Evolutionary conservation across 129 eudicot species (phyloP).

Genomic region (Flaveria robusta): DNA sequence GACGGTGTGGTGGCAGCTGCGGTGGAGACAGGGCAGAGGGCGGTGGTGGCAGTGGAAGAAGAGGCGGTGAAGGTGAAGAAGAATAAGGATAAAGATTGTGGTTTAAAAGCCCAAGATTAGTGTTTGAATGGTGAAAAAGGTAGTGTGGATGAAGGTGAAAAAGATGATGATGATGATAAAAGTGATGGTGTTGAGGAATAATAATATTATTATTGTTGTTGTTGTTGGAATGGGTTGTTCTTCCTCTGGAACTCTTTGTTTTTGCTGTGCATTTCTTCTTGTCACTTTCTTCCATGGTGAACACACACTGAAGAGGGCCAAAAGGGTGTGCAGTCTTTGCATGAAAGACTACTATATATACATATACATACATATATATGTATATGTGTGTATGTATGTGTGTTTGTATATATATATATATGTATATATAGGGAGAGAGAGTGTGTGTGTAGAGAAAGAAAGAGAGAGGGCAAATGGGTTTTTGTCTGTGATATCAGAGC

Average conservation of each 20-base stretch:
- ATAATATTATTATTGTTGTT: conserved; percentile 38
- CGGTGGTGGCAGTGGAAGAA: conserved; percentile 56
- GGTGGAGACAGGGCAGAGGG: conserved; percentile 44
- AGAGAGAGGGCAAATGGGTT: conserved; percentile 38
- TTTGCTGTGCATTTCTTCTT: conserved; percentile 62
- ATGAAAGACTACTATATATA: background rate
- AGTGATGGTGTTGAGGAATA: conserved; percentile 42
- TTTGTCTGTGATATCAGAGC: conserved; percentile 41
- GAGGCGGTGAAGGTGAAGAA: conserved; percentile 79
- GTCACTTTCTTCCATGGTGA: conserved; percentile 65
- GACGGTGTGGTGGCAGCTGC: conserved; percentile 51
- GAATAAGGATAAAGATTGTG: conserved; percentile 57
- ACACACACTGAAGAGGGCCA: background rate
- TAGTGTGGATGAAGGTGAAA: conserved; percentile 42
- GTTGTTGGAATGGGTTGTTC: background rate
- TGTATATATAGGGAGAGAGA: conserved; percentile 10
- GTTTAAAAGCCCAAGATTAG: conserved; percentile 39
- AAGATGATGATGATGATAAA: conserved; percentile 26
- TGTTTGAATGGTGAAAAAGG: conserved; percentile 43
- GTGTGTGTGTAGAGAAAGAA: conserved; percentile 25
- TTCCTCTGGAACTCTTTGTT: conserved; percentile 43
- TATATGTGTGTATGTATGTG: background rate
- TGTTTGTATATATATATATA: too few relatives aligned
- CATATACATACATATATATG: background rate
- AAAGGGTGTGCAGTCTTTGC: too few relatives aligned